Percentiles rank a stretch among this genome's conserved stretches.
phyloP scores from a whole-genome alignment of 2,329 filamentous ascomycete species.

The Alternaria sp. region DNA sequence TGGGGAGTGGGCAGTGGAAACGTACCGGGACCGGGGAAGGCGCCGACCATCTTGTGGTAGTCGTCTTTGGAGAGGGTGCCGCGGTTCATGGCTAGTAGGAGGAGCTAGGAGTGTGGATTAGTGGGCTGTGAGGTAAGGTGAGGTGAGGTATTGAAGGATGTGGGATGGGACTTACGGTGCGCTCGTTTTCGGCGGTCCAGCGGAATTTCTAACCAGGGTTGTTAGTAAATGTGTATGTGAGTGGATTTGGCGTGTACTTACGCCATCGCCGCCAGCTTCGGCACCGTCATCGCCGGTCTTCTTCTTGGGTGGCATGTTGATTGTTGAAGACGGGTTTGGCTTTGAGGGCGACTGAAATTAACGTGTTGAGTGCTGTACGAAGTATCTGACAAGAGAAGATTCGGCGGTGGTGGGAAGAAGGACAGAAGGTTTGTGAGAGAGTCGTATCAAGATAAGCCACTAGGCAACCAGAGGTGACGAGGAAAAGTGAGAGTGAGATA shows the following conservation, averaged over 20 bases:
- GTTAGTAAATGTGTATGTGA: neutral
- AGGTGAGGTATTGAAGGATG: no score
- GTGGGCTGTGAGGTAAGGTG: accelerated
- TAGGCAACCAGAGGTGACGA: neutral
- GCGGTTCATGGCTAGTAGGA: neutral
- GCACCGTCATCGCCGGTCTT: neutral
- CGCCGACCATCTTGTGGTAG: neutral
- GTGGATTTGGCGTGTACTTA: neutral
- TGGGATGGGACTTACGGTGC: neutral
- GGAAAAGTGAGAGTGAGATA: neutral
- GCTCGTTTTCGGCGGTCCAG: neutral
- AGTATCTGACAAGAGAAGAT: neutral
- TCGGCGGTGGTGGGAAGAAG: neutral
- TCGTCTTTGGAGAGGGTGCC: neutral
- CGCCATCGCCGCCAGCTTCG: neutral
- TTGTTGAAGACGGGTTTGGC: no score
- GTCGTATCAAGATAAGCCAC: neutral
- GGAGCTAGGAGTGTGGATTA: neutral
- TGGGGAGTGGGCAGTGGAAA: neutral
- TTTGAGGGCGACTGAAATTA: neutral
- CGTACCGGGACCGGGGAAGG: neutral
- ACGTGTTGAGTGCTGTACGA: neutral
- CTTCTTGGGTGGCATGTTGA: neutral
- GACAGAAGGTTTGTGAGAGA: neutral
- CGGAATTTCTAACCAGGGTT: neutral